Evolutionary conservation across 352 stramenopile species (phyloP).

Genomic region (Phytopythium kandeliae): DNA sequence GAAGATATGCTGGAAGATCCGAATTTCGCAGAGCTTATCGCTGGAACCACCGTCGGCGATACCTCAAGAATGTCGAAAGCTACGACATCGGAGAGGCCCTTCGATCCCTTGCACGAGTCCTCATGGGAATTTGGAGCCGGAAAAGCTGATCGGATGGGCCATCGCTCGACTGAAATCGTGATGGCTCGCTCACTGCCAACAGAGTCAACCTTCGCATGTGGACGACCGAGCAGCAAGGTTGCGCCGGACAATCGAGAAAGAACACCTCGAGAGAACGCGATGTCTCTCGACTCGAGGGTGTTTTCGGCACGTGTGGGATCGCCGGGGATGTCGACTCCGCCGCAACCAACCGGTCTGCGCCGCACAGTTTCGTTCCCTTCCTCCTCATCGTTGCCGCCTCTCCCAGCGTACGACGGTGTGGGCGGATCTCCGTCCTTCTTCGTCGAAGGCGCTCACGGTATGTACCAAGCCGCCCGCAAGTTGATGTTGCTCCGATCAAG

Average conservation of each 20-base stretch:
- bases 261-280: neutral
- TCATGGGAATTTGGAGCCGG: neutral
- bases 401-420: constrained; percentile 78
- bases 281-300: constrained; percentile 1
- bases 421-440: constrained; percentile 77
- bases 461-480: too few relatives aligned
- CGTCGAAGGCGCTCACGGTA: constrained; percentile 41
- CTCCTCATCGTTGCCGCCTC: constrained; percentile 36
- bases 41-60: neutral
- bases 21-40: neutral
- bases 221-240: constrained; percentile 1
- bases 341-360: neutral
- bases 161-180: neutral
- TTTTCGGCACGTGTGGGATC: neutral
- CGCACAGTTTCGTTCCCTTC: constrained; percentile 6
- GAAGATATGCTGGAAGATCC: constrained; percentile 16
- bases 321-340: neutral
- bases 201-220: neutral
- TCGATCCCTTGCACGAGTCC: neutral
- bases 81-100: neutral
- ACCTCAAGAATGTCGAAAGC: neutral
- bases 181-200: constrained; percentile 7
- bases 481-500: neutral
- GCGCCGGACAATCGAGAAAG: neutral
- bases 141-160: too few relatives aligned